Conservation (phyloP, 148 eudicot genomes). For the Rhododendron williamsianum region DNA sequence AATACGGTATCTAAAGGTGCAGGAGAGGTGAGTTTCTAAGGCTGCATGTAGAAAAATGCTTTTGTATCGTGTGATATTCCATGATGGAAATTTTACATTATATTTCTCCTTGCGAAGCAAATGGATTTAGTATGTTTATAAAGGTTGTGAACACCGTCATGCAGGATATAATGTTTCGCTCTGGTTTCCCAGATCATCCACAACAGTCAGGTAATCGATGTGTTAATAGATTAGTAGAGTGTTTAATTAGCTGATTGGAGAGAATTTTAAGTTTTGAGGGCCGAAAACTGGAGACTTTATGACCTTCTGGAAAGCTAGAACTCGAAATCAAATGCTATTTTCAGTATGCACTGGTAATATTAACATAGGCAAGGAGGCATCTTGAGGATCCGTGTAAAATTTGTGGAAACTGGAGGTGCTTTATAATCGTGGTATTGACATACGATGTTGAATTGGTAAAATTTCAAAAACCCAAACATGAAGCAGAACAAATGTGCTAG, state of each 20-base stretch:
- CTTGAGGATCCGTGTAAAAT: neutral
- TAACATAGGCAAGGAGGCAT: neutral
- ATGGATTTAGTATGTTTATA: slow-evolving; percentile 8
- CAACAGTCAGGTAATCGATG: slow-evolving; percentile 55
- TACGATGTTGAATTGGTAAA: neutral
- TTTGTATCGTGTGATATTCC: neutral
- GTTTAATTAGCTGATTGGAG: neutral
- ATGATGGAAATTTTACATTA: neutral
- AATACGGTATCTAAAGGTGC: slow-evolving; percentile 32
- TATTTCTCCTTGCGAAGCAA: neutral
- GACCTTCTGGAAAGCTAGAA: neutral
- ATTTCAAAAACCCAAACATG: neutral
- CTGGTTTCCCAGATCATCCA: slow-evolving; percentile 53
- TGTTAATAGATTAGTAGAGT: neutral
- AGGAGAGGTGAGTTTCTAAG: slow-evolving; percentile 49
- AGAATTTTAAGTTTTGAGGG: neutral
- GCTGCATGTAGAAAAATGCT: slow-evolving; percentile 3
- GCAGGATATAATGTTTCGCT: slow-evolving; percentile 59
- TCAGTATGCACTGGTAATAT: neutral
- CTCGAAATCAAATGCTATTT: neutral
- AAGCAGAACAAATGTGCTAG: neutral
- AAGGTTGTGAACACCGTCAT: slow-evolving; percentile 12
- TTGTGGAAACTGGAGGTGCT: neutral
- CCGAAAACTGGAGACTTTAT: neutral
- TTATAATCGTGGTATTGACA: neutral